phyloP scores from a whole-genome alignment of 768 basidiomycete genomes.

The Amanita brunnescens region DNA sequence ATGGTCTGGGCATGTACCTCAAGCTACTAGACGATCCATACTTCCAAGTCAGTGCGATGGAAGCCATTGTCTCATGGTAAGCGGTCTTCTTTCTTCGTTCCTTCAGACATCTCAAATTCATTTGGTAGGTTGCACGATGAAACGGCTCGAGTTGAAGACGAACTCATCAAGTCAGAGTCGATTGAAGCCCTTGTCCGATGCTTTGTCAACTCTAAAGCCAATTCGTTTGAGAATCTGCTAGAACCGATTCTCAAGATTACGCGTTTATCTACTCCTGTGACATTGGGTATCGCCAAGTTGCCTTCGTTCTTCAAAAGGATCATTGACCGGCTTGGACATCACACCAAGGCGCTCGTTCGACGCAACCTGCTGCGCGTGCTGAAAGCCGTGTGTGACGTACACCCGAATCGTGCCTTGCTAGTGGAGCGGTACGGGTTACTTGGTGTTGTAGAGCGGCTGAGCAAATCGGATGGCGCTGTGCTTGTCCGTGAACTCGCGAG shows the following conservation, averaged over 20 bases:
- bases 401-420: constrained; percentile 75
- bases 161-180: constrained; percentile 57
- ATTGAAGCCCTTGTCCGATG: constrained; percentile 65
- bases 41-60: constrained; percentile 88
- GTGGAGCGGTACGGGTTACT: constrained; percentile 78
- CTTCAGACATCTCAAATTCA: background rate
- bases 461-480: constrained; percentile 80
- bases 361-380: constrained; percentile 84
- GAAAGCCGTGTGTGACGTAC: constrained; percentile 79
- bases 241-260: constrained; percentile 91
- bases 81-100: constrained; percentile 13
- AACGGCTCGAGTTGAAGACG: constrained; percentile 87
- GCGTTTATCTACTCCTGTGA: constrained; percentile 65
- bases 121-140: constrained; percentile 83
- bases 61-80: constrained; percentile 85
- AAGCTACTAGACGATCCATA: constrained; percentile 76
- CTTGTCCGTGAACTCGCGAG: constrained; percentile 84
- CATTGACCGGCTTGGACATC: constrained; percentile 66
- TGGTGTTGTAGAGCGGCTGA: constrained; percentile 72
- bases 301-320: constrained; percentile 82
- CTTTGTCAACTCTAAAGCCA: constrained; percentile 80
- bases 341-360: constrained; percentile 79
- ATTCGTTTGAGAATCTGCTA: constrained; percentile 86
- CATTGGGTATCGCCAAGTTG: constrained; percentile 68
- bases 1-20: constrained; percentile 78